Conservation (phyloP, 495 filamentous ascomycete genomes). For the Aspergillus bridgeri region DNA sequence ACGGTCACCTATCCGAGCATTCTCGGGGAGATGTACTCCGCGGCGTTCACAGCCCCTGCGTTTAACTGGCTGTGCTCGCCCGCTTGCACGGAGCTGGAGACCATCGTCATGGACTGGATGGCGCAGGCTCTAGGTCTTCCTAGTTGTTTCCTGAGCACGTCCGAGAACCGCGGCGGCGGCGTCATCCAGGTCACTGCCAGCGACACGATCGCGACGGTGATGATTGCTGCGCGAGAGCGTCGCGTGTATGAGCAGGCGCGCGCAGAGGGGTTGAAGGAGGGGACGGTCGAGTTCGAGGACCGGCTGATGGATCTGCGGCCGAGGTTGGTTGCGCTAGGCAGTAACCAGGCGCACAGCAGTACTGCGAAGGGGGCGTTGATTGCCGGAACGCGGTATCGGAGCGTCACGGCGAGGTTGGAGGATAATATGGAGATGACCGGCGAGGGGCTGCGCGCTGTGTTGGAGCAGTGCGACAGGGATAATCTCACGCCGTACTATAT, state of each 20-base stretch:
- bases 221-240: conserved; percentile 87
- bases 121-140: conserved; percentile 72
- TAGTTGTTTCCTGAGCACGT: conserved; percentile 69
- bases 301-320: conserved; percentile 61
- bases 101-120: conserved; percentile 90
- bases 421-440: conserved; percentile 72
- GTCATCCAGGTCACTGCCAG: conserved; percentile 94
- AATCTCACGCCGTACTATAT: conserved; percentile 83
- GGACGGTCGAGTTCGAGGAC: conserved; percentile 45
- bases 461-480: conserved; percentile 59
- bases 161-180: conserved; percentile 71
- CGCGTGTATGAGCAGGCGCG: conserved; percentile 54
- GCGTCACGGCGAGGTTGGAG: conserved; percentile 56
- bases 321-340: conserved; percentile 76
- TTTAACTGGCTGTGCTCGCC: conserved; percentile 99
- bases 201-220: conserved; percentile 80
- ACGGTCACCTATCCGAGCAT: conserved; percentile 79
- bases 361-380: conserved; percentile 87
- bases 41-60: conserved; percentile 81
- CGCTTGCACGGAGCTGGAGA: conserved; percentile 94
- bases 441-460: conserved; percentile 49
- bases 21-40: conserved; percentile 88
- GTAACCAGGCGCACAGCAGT: conserved; percentile 74
- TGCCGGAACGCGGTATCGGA: conserved; percentile 73
- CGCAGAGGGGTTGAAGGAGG: conserved; percentile 48